Evolutionary conservation across 352 stramenopile genomes (phyloP).

Genomic region (Globisporangium paddicum): DNA sequence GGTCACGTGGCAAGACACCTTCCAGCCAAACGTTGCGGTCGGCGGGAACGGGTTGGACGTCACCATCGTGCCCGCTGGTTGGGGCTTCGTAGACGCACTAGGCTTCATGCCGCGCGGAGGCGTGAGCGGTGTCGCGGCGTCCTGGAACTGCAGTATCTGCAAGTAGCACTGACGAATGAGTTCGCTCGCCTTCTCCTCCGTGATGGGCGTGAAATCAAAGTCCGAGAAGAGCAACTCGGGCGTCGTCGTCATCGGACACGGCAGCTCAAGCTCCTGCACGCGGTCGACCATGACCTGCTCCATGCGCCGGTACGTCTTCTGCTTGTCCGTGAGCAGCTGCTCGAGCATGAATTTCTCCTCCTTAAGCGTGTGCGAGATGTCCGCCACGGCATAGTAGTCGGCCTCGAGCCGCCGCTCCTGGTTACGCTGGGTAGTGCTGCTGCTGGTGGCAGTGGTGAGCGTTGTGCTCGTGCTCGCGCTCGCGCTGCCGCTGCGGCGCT

Average conservation of each 20-base stretch:
- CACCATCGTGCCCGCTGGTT: background rate
- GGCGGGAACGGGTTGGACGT: constrained; percentile 26
- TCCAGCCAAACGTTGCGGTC: constrained; percentile 50
- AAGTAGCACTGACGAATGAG: constrained; percentile 54
- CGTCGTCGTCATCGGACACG: constrained; percentile 26
- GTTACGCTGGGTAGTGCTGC: background rate
- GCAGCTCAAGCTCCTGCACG: constrained; percentile 41
- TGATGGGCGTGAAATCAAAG: constrained; percentile 51
- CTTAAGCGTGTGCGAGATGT: constrained; percentile 49
- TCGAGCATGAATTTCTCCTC: constrained; percentile 63
- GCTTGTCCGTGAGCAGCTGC: constrained; percentile 17
- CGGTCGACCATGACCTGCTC: constrained; percentile 26
- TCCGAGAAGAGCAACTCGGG: constrained; percentile 26
- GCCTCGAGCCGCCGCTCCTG: constrained; percentile 23
- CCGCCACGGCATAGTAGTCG: constrained; percentile 47
- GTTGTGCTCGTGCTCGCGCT: background rate
- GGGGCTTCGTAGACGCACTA: background rate
- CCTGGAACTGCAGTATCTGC: constrained; percentile 44
- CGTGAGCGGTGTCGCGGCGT: constrained; percentile 34
- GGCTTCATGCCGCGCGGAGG: constrained; percentile 18
- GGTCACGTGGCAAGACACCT: constrained; percentile 37
- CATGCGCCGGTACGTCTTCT: constrained; percentile 19
- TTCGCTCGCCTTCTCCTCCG: constrained; percentile 44
- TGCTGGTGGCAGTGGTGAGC: background rate
- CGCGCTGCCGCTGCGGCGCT: constrained; percentile 17